phyloP scores from a whole-genome alignment of 2,329 filamentous ascomycete species.

The Drechslera avenae region DNA sequence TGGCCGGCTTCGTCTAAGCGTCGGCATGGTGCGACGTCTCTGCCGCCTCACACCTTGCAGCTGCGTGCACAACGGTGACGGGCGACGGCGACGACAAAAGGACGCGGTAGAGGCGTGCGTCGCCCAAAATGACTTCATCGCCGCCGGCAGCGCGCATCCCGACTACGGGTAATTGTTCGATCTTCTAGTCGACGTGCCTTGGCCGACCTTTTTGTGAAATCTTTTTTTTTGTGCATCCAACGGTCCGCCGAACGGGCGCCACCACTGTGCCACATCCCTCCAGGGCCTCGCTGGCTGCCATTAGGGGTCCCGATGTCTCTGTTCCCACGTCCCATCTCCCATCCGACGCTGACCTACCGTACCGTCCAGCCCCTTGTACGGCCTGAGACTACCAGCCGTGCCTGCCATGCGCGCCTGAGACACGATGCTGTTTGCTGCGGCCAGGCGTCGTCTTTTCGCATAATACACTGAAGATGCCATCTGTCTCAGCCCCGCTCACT shows the following conservation, averaged over 20 bases:
- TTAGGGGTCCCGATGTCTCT: too few species aligned
- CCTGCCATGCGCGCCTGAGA: constrained; percentile 14
- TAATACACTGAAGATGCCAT: constrained; percentile 11
- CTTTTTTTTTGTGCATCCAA: not conserved
- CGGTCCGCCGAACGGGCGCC: constrained; percentile 8
- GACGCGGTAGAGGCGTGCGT: not conserved
- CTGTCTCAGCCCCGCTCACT: constrained; percentile 6
- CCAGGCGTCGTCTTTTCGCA: constrained; percentile 12
- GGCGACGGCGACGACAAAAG: constrained; percentile 1
- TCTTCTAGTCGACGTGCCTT: constrained; percentile 4
- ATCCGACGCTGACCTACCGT: constrained; percentile 16
- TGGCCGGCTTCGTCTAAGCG: constrained; percentile 14
- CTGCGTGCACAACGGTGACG: too few species aligned
- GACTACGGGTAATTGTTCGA: not conserved
- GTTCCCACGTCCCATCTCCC: too few species aligned
- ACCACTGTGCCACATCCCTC: constrained; percentile 4
- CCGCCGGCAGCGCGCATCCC: constrained; percentile 12
- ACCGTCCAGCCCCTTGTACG: too few species aligned
- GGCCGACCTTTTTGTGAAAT: not conserved
- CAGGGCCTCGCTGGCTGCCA: not conserved
- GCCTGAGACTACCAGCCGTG: too few species aligned
- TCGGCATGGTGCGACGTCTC: constrained; percentile 10
- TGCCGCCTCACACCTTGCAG: too few species aligned
- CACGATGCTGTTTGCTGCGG: constrained; percentile 8
- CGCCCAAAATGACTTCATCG: constrained; percentile 5